A percentile compares a stretch with the other conserved stretches of the same genome.
Evolutionary conservation across 2,329 filamentous ascomycete genomes (phyloP).

Genomic region (Sporothrix variecibatus): DNA sequence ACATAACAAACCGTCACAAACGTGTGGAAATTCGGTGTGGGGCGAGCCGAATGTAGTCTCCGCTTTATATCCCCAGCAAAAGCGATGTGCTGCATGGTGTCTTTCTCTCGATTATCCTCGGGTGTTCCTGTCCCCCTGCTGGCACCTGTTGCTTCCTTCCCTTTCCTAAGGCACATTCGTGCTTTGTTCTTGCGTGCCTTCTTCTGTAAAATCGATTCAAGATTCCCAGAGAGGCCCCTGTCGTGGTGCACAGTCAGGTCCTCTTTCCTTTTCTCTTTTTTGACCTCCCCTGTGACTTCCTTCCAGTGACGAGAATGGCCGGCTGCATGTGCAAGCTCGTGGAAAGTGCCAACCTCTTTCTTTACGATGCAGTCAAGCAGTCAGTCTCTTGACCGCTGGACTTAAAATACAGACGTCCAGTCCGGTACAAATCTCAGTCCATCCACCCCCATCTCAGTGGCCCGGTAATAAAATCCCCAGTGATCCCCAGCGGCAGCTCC

Average conservation of each 20-base stretch:
- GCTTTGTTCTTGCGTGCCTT: background rate
- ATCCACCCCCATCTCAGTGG: background rate
- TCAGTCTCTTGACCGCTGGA: background rate
- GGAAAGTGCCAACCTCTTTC: background rate
- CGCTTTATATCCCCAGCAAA: background rate
- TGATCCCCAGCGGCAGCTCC: background rate
- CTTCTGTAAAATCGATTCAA: background rate
- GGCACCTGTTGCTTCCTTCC: background rate
- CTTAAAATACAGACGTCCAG: background rate
- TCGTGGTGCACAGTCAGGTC: background rate
- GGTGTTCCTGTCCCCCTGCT: background rate
- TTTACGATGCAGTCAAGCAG: background rate
- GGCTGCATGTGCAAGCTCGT: background rate
- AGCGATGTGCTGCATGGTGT: background rate
- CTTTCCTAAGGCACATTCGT: background rate
- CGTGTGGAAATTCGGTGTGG: slow-evolving; percentile 4
- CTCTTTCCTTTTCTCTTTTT: background rate
- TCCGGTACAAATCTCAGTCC: no score
- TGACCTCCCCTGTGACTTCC: background rate
- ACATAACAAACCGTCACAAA: background rate
- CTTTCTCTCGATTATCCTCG: background rate
- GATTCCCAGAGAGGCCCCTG: background rate
- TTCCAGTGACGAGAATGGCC: background rate
- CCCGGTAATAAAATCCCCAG: background rate
- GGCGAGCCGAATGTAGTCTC: slow-evolving; percentile 11